Evolutionary conservation across 129 eudicot species (phyloP), one percentile per base, ranked within the genome.

Genomic region (Sambucus nigra): DNA sequence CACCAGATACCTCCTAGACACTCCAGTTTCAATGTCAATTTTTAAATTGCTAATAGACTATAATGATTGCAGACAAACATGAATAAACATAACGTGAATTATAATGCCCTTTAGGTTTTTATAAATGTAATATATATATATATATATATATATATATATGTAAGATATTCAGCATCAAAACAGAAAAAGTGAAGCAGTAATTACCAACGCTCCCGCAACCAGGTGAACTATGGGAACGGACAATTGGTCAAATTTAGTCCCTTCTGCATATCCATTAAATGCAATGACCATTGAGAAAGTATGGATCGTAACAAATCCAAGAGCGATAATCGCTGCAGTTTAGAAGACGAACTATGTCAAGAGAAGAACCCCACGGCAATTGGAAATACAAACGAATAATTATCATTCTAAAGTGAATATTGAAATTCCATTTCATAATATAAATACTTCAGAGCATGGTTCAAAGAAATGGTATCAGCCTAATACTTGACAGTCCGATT

Each of bases 211-310:
- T 57, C 94, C 95, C 17, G 95, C 88, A 61, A 72, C 65, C 25
- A 91, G 57, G 66, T 91, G 98, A 72, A 91, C 67, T 38, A 61
- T 25, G 4, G 95, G 98, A 73, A 77, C 95, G 70, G 85, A 64
- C 46, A 69, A 62, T 38, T 85, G 86, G 73, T 91, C 95, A 59
- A 54, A 64, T 68, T 50, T 91, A 49, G 70, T 81, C 64, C 80
- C 82, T 67, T 85, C 84, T 12, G 88, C 84, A 73, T 76, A 85
- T 57, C 98, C 95, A 59, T 69, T 91, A 72, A 91, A 91, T 41
- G 98, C 95, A 69, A 91, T 85, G 57, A 91, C 95, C 98, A 91
- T 91, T 23, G 98, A 91, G 82, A 91, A 91, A 24, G 98, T 91
- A 68, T 91, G 98, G 59, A 91, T 85, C 13, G 95, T 85, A 15